phyloP scores from a whole-genome alignment of 2,329 filamentous ascomycete genomes.

The Paecilomyces variotii region DNA sequence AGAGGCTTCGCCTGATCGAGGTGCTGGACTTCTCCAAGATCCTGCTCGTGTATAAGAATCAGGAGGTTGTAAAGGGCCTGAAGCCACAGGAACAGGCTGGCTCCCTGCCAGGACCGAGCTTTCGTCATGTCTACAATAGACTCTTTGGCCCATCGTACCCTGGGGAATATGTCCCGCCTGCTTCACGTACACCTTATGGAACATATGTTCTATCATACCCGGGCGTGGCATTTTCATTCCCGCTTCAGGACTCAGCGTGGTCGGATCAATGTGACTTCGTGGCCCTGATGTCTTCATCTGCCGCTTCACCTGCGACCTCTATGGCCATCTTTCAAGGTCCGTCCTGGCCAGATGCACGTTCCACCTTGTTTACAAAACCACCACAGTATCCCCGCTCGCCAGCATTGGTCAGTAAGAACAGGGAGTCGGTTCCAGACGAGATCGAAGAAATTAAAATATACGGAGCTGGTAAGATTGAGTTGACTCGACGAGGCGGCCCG shows the following conservation, averaged over 20 bases:
- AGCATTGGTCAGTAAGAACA: conserved; percentile 59
- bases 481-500: conserved; percentile 61
- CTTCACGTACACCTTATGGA: conserved; percentile 49
- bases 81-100: conserved; percentile 25
- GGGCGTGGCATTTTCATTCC: conserved; percentile 87
- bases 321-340: conserved; percentile 88
- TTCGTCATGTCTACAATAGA: conserved; percentile 84
- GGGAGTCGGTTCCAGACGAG: conserved; percentile 80
- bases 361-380: conserved; percentile 65
- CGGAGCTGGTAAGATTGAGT: conserved; percentile 69
- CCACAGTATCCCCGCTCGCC: conserved; percentile 68
- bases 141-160: conserved; percentile 91
- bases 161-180: conserved; percentile 76
- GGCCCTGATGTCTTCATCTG: conserved; percentile 69
- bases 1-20: conserved; percentile 84
- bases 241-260: conserved; percentile 65
- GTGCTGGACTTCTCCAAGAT: conserved; percentile 83
- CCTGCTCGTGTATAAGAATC: conserved; percentile 71
- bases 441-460: conserved; percentile 71
- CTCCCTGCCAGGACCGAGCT: conserved; percentile 57
- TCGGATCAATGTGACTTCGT: conserved; percentile 72
- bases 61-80: conserved; percentile 61
- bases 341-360: conserved; percentile 80
- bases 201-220: conserved; percentile 91
- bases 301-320: conserved; percentile 66